These are phyloP conservation scores for Prunus mongolica DNA, from an alignment of 306 rosid genomes.

Conservation along the genomic window DNA sequence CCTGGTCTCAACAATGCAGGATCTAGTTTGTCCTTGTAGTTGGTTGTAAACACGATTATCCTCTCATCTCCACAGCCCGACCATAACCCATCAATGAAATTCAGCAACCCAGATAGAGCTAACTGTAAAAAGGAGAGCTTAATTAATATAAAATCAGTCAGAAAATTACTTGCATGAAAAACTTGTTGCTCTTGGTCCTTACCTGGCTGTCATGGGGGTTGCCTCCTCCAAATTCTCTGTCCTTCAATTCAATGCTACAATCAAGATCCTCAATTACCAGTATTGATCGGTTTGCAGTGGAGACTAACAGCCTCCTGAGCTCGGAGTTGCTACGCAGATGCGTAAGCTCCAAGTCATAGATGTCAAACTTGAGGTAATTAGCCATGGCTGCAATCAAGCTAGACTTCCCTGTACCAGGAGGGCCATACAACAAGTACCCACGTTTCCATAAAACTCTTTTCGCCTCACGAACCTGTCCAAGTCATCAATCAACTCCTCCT, in stretches of 20 bases:
- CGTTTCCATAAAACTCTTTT: constrained; percentile 56
- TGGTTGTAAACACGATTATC: constrained; percentile 41
- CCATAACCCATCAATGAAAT: constrained; percentile 44
- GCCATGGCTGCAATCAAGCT: constrained; percentile 60
- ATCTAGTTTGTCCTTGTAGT: constrained; percentile 38
- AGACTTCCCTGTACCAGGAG: constrained; percentile 59
- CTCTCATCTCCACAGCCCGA: constrained; percentile 42
- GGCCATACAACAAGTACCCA: constrained; percentile 50
- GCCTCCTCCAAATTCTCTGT: constrained; percentile 17
- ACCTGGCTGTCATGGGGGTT: constrained; percentile 18
- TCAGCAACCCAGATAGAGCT: constrained; percentile 45
- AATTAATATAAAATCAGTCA: not conserved
- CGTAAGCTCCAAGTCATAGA: constrained; percentile 55
- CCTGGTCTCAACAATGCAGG: constrained; percentile 59
- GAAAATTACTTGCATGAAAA: not conserved
- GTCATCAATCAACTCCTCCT: constrained; percentile 34
- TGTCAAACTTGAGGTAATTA: constrained; percentile 41
- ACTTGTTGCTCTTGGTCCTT: not conserved
- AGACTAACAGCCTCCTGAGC: constrained; percentile 26
- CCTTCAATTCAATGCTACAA: constrained; percentile 35
- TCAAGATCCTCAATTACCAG: constrained; percentile 57
- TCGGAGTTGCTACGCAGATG: constrained; percentile 6
- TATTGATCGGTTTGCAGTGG: constrained; percentile 42
- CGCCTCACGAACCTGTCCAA: constrained; percentile 38
- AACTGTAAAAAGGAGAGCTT: constrained; percentile 22